Conservation (phyloP, 306 rosid species). For the Quercus berberidifolia region DNA sequence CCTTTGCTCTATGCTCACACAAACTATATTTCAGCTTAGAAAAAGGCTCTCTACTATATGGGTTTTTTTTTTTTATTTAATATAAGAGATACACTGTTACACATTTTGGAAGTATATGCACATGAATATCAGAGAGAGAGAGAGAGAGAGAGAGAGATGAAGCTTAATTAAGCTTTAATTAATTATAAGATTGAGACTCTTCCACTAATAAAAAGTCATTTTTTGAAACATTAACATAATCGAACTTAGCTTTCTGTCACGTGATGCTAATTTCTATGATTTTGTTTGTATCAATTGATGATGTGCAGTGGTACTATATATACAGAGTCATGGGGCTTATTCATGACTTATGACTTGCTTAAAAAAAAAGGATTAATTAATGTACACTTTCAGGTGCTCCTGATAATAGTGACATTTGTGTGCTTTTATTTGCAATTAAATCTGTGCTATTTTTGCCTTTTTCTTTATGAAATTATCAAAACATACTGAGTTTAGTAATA, state of each 20-base stretch:
- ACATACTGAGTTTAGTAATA: no score
- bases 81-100: not conserved
- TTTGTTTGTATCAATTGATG: conserved; percentile 13
- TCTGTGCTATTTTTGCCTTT: no score
- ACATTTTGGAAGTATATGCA: not conserved
- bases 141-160: not conserved
- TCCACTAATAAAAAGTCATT: conserved; percentile 26
- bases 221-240: conserved; percentile 15
- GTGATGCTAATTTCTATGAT: conserved; percentile 23
- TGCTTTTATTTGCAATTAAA: no score
- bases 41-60: no score
- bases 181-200: conserved; percentile 41
- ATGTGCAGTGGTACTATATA: not conserved
- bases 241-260: conserved; percentile 27
- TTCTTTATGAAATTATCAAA: no score
- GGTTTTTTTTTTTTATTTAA: not conserved
- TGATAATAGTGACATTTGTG: no score
- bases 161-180: conserved; percentile 6
- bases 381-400: no score
- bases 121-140: not conserved
- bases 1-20: not conserved
- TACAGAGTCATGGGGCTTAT: not conserved
- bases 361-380: no score
- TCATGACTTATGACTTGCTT: not conserved
- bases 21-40: not conserved